Conservation (phyloP, 768 basidiomycete genomes). For the Asterophora lycoperdoides region DNA sequence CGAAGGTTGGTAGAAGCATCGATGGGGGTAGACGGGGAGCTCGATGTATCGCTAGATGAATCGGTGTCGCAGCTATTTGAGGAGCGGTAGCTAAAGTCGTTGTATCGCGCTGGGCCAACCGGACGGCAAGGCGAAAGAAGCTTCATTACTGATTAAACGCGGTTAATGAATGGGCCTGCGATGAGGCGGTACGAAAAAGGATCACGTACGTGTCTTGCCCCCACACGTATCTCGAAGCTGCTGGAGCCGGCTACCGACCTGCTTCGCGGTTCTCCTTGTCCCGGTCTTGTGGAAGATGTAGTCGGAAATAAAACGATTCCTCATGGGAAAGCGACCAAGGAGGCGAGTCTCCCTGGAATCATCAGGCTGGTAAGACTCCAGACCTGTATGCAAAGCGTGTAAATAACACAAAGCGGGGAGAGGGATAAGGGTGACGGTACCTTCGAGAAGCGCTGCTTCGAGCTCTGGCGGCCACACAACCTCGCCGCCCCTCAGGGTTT, state of each 20-base stretch:
- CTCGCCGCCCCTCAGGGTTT: conserved; percentile 67
- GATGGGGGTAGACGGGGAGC: conserved; percentile 35
- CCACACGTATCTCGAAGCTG: conserved; percentile 73
- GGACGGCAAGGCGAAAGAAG: conserved; percentile 38
- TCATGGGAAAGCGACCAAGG: conserved; percentile 71
- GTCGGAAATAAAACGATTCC: conserved; percentile 78
- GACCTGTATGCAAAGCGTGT: conserved; percentile 39
- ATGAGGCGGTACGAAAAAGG: conserved; percentile 2
- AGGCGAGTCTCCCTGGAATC: conserved; percentile 70
- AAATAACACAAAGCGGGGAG: background rate
- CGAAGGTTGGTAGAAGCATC: conserved; percentile 31
- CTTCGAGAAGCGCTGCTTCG: conserved; percentile 74
- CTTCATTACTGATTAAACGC: conserved; percentile 36
- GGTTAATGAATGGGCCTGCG: conserved; percentile 9
- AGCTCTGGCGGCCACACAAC: conserved; percentile 79
- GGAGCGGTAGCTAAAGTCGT: conserved; percentile 17
- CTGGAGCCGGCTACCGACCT: conserved; percentile 77
- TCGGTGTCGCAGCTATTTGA: conserved; percentile 31
- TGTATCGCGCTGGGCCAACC: conserved; percentile 15
- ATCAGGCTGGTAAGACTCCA: conserved; percentile 65
- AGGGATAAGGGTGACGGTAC: conserved; percentile 27
- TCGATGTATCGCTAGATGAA: conserved; percentile 37
- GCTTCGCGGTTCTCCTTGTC: conserved; percentile 68
- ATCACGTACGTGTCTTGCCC: conserved; percentile 61
- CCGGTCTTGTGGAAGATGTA: conserved; percentile 69